phyloP scores from a whole-genome alignment of 257 asterid species.

The Capsicum rhomboideum region DNA sequence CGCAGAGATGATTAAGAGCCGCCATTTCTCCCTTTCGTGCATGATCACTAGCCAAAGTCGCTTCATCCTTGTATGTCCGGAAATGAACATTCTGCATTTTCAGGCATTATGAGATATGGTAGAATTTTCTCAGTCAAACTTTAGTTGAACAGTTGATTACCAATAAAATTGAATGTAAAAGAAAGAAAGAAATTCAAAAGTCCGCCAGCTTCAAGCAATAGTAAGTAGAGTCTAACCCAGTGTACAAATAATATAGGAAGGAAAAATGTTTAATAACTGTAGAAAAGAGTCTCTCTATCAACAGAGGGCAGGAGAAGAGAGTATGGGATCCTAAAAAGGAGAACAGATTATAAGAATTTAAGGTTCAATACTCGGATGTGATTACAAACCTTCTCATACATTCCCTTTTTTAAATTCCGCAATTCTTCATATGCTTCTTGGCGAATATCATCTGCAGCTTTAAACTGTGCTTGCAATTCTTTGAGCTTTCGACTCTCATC shows the following conservation, averaged over 20 bases:
- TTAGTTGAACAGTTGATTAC: background rate
- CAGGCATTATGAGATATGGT: conserved; percentile 4
- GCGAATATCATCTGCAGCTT: conserved; percentile 79
- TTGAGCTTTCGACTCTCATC: conserved; percentile 50
- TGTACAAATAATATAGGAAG: background rate
- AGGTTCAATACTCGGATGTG: background rate
- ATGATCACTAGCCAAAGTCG: conserved; percentile 42
- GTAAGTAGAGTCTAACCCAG: background rate
- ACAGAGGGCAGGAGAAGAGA: background rate
- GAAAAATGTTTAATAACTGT: background rate
- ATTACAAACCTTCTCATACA: conserved; percentile 57
- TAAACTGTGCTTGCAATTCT: conserved; percentile 62
- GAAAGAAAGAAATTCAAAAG: background rate
- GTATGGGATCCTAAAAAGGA: background rate
- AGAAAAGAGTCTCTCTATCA: background rate
- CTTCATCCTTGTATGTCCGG: conserved; percentile 53
- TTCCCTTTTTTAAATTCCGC: conserved; percentile 51
- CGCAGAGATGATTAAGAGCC: conserved; percentile 48
- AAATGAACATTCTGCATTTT: conserved; percentile 59
- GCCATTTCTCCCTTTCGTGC: conserved; percentile 47
- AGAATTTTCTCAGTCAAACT: background rate
- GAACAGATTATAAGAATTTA: background rate
- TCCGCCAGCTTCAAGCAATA: background rate
- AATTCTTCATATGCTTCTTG: conserved; percentile 66
- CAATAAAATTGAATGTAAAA: background rate